These are phyloP conservation scores for Hypoxylon sp. DNA, from an alignment of 2,329 filamentous ascomycete genomes.

Conservation along the genomic window DNA sequence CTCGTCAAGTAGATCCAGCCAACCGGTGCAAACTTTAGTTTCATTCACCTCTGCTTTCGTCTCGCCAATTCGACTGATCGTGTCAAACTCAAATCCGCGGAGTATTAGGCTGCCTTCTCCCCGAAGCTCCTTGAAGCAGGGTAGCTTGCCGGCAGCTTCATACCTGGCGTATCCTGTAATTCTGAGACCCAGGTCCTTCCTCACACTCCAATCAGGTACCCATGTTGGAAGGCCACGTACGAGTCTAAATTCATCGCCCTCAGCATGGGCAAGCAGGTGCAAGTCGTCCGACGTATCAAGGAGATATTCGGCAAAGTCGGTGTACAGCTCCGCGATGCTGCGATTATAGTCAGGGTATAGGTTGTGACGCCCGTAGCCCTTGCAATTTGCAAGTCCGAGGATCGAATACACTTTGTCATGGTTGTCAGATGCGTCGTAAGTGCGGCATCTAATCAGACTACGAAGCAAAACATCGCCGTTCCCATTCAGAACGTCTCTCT, in stretches of 20 bases:
- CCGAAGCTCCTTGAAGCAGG: slow-evolving; percentile 29
- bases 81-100: slow-evolving; percentile 39
- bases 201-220: slow-evolving; percentile 46
- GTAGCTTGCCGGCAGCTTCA: slow-evolving; percentile 38
- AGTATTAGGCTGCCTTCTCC: slow-evolving; percentile 14
- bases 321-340: slow-evolving; percentile 37
- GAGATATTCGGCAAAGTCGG: slow-evolving; percentile 37
- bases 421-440: slow-evolving; percentile 35
- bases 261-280: slow-evolving; percentile 45
- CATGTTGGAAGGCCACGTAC: slow-evolving; percentile 37
- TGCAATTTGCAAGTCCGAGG: slow-evolving; percentile 31
- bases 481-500: slow-evolving; percentile 9
- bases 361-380: background rate
- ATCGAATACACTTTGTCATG: slow-evolving; percentile 46
- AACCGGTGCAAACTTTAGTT: slow-evolving; percentile 32
- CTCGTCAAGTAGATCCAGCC: slow-evolving; percentile 37
- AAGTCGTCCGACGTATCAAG: slow-evolving; percentile 33
- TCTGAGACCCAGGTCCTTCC: slow-evolving; percentile 40
- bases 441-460: slow-evolving; percentile 45
- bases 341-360: slow-evolving; percentile 37
- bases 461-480: slow-evolving; percentile 31
- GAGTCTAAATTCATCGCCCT: slow-evolving; percentile 38
- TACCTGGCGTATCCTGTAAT: slow-evolving; percentile 45
- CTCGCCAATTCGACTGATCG: slow-evolving; percentile 39
- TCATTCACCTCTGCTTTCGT: slow-evolving; percentile 41